These are phyloP conservation scores for Ploettnerulaceae sp. DNA, from an alignment of 2,329 filamentous ascomycete genomes.

Conservation along the genomic window DNA sequence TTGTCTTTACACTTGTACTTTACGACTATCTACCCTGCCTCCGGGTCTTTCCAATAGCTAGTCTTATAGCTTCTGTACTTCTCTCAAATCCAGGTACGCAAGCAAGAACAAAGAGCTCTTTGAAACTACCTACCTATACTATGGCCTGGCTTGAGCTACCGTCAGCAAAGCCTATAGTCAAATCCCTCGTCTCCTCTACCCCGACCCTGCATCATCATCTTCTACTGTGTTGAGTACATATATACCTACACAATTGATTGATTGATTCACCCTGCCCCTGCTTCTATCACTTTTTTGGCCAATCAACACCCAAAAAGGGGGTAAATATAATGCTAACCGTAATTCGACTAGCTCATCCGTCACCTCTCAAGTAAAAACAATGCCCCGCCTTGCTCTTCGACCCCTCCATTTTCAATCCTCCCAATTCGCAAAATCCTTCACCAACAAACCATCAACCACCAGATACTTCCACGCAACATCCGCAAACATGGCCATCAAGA, in stretches of 20 bases:
- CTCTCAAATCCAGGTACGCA: constrained; percentile 13
- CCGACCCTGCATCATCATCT: constrained; percentile 4
- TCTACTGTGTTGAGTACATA: too few species aligned
- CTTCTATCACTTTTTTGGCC: too few species aligned
- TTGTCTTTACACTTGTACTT: constrained; percentile 22
- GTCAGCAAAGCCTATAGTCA: background rate
- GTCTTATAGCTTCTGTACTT: constrained; percentile 1
- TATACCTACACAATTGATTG: too few species aligned
- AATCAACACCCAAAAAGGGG: constrained; percentile 1
- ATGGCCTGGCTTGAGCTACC: background rate
- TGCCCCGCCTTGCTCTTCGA: constrained; percentile 25
- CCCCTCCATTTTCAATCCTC: constrained; percentile 42
- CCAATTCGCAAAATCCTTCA: constrained; percentile 34
- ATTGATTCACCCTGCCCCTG: too few species aligned
- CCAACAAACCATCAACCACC: constrained; percentile 30
- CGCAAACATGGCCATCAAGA: constrained; percentile 70
- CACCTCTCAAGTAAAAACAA: constrained; percentile 14
- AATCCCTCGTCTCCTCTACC: constrained; percentile 14
- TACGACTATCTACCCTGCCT: constrained; percentile 4
- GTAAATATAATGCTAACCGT: constrained; percentile 6
- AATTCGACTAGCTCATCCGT: constrained; percentile 3
- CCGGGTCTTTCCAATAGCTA: constrained; percentile 1
- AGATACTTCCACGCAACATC: constrained; percentile 59
- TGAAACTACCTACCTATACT: background rate
- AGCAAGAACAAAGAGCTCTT: background rate